Evolutionary conservation across 1,139 yeast genomes (phyloP).

Genomic region (Scheffersomyces quercinus): DNA sequence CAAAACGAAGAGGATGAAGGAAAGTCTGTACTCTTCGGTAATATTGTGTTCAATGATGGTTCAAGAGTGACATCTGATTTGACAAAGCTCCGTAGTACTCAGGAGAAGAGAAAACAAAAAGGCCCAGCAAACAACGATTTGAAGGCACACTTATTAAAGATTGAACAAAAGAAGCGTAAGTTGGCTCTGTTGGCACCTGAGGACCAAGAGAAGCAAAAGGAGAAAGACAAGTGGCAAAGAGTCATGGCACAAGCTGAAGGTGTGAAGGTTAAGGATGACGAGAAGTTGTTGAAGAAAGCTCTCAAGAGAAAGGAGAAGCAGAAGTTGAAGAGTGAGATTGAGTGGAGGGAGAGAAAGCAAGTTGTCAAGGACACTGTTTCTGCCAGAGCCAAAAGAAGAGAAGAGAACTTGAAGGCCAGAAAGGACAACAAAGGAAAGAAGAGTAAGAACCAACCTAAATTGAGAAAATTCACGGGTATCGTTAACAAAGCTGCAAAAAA

Average conservation of each 20-base stretch:
- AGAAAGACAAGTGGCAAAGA: conserved; percentile 82
- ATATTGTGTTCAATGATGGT: conserved; percentile 83
- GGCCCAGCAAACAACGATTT: conserved; percentile 88
- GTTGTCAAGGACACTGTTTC: conserved; percentile 73
- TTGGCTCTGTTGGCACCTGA: conserved; percentile 62
- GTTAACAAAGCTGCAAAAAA: conserved; percentile 46
- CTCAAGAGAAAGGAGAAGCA: conserved; percentile 77
- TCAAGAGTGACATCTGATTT: conserved; percentile 78
- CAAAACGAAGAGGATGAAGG: conserved; percentile 33
- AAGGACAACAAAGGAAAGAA: conserved; percentile 77
- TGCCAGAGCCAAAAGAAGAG: conserved; percentile 80
- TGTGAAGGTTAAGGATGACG: conserved; percentile 84
- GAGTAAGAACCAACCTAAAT: conserved; percentile 65
- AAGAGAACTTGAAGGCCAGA: conserved; percentile 81
- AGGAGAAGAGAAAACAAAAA: conserved; percentile 57
- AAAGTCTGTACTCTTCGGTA: conserved; percentile 67
- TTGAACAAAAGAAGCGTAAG: conserved; percentile 73
- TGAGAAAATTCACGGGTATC: conserved; percentile 65
- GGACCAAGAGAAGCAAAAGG: conserved; percentile 58
- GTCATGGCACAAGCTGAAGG: conserved; percentile 91
- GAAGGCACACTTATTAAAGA: conserved; percentile 74
- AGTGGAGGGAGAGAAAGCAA: conserved; percentile 86
- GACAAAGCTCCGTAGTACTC: conserved; percentile 51
- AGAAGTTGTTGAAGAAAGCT: conserved; percentile 80
- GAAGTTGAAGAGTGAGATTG: conserved; percentile 78